Conservation (phyloP, 2,329 filamentous ascomycete species). For the Xylaria multiplex region DNA sequence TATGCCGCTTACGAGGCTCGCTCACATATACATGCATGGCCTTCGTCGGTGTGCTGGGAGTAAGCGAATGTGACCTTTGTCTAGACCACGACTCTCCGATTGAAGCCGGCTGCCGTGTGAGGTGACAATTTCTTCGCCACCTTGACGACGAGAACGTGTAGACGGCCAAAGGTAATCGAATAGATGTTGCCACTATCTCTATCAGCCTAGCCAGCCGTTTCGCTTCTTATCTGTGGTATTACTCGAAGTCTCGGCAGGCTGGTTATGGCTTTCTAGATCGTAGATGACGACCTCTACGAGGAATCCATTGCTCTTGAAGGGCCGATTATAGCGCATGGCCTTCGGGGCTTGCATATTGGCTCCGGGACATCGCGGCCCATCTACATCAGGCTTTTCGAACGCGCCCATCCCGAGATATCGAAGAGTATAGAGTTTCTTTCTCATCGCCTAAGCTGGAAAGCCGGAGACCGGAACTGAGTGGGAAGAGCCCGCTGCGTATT, state of each 20-base stretch:
- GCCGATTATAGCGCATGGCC: slow-evolving; percentile 60
- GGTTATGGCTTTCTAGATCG: slow-evolving; percentile 49
- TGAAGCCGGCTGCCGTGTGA: slow-evolving; percentile 41
- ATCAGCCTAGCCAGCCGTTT: not conserved
- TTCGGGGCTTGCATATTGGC: slow-evolving; percentile 55
- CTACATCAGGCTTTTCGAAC: slow-evolving; percentile 63
- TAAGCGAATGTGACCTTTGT: not conserved
- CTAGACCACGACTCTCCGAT: slow-evolving; percentile 40
- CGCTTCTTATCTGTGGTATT: not conserved
- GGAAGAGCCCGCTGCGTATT: slow-evolving; percentile 60
- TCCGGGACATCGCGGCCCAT: slow-evolving; percentile 62
- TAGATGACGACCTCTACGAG: slow-evolving; percentile 65
- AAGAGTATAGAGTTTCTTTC: slow-evolving; percentile 56
- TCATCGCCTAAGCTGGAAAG: slow-evolving; percentile 54
- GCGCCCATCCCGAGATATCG: slow-evolving; percentile 60
- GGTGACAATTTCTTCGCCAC: slow-evolving; percentile 45
- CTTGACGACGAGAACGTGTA: slow-evolving; percentile 42
- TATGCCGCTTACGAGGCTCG: slow-evolving; percentile 50
- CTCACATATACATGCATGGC: not conserved
- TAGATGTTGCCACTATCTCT: not conserved
- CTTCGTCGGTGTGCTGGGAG: not conserved
- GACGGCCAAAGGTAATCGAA: slow-evolving; percentile 38
- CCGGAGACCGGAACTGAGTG: slow-evolving; percentile 55
- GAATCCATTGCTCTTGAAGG: slow-evolving; percentile 63
- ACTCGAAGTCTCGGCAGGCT: slow-evolving; percentile 11